Base-by-base conservation (phyloP, 192 early-diverging fungal species). In the Coemansia sp. region DNA sequence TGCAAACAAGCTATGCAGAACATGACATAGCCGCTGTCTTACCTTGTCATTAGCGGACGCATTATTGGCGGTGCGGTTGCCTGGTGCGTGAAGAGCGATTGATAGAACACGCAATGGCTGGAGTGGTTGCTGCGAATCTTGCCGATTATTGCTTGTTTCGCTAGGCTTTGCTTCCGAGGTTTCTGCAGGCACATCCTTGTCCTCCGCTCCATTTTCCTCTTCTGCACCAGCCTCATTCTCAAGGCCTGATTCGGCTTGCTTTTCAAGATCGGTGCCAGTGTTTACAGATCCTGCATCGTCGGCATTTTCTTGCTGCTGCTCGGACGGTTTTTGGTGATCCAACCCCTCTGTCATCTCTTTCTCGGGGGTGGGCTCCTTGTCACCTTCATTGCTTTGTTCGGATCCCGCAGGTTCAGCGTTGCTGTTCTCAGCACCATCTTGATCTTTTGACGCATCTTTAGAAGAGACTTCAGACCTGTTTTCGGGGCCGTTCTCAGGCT, bases 71-170 rank as follows among this genome's bases (percentile, higher is more conserved):
- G 57, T 17, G 13, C 57, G 57, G 17, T 22, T 22, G 13, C 37
- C 57, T 39, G 25, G 25, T 14, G 63, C n/a, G 13, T 50, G 50
- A 48, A 65, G 49, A 9, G 63, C 63, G 41, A 65, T 39, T 41
- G 63, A 17, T 32, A 65, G 63, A 11, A 65, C 63, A 17, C 53
- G 49, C 53, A 42, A 40, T 0, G 63, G 50, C 5, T 65, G 63
- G 12, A 16, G n/a, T 59, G 17, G 57, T 8, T 19, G 54, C 20
- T 56, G 54, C 7, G 20, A 22, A 8, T 40, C 19, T 17, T 59
- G 13, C 14, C 16, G 57, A 16, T 59, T 25, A 9, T 41, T 41
- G 39, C 57, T 40, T 13, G 32, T 25, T 38, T 41, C 57, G 8
- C 39, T 17, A 16, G 19, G 19, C 51, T 54, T 54, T 6, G 25